Base-by-base conservation (phyloP, 2,329 filamentous ascomycete genomes). In the Sclerotinia nivalis region DNA sequence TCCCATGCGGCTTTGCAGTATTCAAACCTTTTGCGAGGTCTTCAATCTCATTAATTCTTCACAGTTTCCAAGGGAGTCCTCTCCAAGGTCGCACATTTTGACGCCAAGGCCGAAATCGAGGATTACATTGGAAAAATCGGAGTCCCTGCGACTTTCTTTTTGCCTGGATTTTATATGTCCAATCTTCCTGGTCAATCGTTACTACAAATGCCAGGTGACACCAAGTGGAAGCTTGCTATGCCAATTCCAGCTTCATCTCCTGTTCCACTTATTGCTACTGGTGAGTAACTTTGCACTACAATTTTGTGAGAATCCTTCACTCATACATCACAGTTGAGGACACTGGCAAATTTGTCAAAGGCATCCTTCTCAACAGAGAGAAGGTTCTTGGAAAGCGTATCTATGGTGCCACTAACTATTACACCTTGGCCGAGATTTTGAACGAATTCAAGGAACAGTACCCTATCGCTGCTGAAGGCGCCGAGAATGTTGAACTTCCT, bases 101-200 rank as follows among this genome's bases (percentile, higher is more conserved):
- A 71, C 40, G 82, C 80, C 61, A 83, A 83, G 74, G 73, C 77
- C 0, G 70, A 73, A 0, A 76, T 82, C 20, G 82, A 83, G 56
- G 75, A 78, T 18, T 79, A 79, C 13, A 77, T 80, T 50, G 71
- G 78, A 43, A 66, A 72, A 15, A 74, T 75, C n/a, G 81, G 80
- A 0, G 77, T 87, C 6, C 81, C 82, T 15, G 81, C 81, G 60
- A 81, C 84, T 0, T 87, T 84, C 75, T 82, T 84, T 72, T 77
- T 82, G 4, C 82, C 84, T 0, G 85, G 80, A 0, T 81, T 80
- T 52, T 87, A 85, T 71, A 86, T 87, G 84, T 81, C 82, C 72
- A 87, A 86, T 69, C 78, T 83, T 37, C 75, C 74, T 15, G 76
- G 74, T 22, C 67, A 69, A 18, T 73, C 69, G 68, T 74, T 78